phyloP scores from a whole-genome alignment of 495 filamentous ascomycete genomes.

The Neurospora sp. region DNA sequence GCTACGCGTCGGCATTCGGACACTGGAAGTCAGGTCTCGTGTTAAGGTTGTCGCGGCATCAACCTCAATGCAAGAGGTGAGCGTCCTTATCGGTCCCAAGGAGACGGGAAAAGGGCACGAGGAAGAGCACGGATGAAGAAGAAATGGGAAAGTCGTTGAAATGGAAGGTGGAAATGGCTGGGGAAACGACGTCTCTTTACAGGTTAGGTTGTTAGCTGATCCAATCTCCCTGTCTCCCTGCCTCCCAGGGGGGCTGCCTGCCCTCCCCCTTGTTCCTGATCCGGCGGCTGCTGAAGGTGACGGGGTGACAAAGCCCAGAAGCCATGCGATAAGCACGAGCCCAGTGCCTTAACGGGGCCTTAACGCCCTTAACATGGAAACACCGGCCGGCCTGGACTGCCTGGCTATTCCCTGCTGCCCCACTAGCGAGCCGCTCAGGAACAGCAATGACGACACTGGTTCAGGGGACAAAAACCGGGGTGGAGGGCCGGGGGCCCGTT shows the following conservation, averaged over 20 bases:
- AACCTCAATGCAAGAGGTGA: neutral
- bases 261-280: neutral
- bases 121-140: neutral
- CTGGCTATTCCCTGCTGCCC: neutral
- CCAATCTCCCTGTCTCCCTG: neutral
- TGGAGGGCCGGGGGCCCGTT: neutral
- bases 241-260: neutral
- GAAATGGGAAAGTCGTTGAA: neutral
- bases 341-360: neutral
- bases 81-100: neutral
- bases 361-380: neutral
- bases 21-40: neutral
- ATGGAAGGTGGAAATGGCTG: neutral
- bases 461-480: neutral
- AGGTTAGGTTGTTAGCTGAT: neutral
- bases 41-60: neutral
- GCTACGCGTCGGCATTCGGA: neutral
- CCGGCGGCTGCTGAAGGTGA: neutral
- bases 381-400: neutral
- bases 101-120: neutral
- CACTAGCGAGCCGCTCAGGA: neutral
- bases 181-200: neutral
- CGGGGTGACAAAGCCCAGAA: neutral
- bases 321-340: neutral
- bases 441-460: neutral